Base-by-base conservation (phyloP, 805 yeast species). In the Teunomyces panamensis region DNA sequence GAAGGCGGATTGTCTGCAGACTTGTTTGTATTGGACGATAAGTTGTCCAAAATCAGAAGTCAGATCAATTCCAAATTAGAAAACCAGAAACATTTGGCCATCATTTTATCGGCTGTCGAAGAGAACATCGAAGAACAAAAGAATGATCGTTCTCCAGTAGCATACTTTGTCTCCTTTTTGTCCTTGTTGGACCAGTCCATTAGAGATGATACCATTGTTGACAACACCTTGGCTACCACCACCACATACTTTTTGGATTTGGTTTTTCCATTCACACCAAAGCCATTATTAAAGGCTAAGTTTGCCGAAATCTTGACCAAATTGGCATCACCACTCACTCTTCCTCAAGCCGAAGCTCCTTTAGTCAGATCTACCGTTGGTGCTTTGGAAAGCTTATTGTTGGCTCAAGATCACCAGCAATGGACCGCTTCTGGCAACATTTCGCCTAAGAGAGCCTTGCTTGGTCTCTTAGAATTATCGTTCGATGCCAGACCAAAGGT, bases 401-500 rank as follows among this genome's bases (percentile, higher is more conserved):
- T 83, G 44, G 89, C 91, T 1, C 97, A 94, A 63, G 96, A 89
- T 61, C 71, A 79, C 35, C 78, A 78, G 50, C 79, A 89, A 11
- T 94, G 99, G 99, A 29, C 61, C 66, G 50, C 80, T 62, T 49
- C 68, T 67, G 66, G 78, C 66, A 52, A 73, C 74, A 77, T 81
- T 34, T 80, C 87, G n/a, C 96, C 97, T 44, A 81, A 79, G 60
- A 80, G 95, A 74, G 96, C 94, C 37, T 69, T 90, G 49, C 77
- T 79, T 34, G 96, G 92, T 41, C 67, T 91, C 49, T 68, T 91
- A 49, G 89, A 87, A 63, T 75, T 89, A 51, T 81, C 92, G 0
- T 69, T 88, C 37, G 97, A 94, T 66, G 85, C 87, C 41, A 81
- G 98, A 62, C 99, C 99, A 32, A 94, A 94, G 59, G 96, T 94